Percentiles rank a stretch among this genome's conserved stretches.
phyloP scores from a whole-genome alignment of 768 basidiomycete genomes.

The Boletales sp. region DNA sequence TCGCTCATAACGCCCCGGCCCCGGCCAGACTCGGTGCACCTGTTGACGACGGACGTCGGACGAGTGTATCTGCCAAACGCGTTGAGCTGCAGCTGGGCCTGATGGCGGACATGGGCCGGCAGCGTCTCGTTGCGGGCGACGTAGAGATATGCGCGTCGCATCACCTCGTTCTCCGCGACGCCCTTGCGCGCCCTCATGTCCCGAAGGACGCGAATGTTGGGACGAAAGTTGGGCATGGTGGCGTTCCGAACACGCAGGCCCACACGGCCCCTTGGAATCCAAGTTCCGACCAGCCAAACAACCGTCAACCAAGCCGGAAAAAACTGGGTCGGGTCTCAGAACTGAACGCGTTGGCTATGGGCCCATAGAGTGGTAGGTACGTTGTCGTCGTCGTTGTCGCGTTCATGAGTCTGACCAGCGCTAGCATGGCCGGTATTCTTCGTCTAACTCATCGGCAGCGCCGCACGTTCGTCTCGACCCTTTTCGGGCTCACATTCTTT shows the following conservation, averaged over 20 bases:
- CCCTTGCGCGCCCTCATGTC: constrained; percentile 76
- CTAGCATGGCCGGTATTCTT: constrained; percentile 59
- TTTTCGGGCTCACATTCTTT: constrained; percentile 79
- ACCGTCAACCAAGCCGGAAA: constrained; percentile 10
- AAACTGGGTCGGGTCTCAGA: background rate
- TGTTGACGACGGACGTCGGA: constrained; percentile 85
- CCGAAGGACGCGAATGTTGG: constrained; percentile 57
- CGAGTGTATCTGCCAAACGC: constrained; percentile 79
- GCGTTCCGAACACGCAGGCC: too few species aligned
- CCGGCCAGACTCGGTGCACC: constrained; percentile 81
- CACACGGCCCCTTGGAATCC: too few species aligned
- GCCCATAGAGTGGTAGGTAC: constrained; percentile 12
- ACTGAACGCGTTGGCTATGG: constrained; percentile 18
- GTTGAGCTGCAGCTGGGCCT: constrained; percentile 92
- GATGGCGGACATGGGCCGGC: constrained; percentile 86
- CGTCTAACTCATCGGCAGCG: constrained; percentile 55
- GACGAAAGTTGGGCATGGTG: constrained; percentile 31
- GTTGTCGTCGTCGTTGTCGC: background rate
- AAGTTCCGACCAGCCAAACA: constrained; percentile 16
- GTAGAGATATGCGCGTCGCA: constrained; percentile 86
- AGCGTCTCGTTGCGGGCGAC: constrained; percentile 90
- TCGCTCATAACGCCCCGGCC: constrained; percentile 88
- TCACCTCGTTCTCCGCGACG: constrained; percentile 72
- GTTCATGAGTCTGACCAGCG: constrained; percentile 42
- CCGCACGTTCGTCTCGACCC: constrained; percentile 70